Conservation (phyloP, 2,329 filamentous ascomycete species). For the Tolypocladium guangdongense region DNA sequence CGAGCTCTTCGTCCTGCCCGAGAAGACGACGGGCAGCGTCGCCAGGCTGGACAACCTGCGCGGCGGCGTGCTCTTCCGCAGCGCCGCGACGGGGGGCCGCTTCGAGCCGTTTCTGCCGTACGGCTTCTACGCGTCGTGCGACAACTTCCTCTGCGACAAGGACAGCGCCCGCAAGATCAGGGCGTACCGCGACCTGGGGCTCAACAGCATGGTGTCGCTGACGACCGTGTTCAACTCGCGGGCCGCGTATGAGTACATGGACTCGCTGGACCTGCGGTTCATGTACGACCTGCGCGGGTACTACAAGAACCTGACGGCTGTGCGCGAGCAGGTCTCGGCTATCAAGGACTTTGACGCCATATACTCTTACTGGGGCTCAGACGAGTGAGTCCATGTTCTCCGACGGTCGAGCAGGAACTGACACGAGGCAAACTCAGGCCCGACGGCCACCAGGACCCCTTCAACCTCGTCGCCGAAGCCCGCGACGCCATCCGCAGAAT, state of each 20-base stretch:
- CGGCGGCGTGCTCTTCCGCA: conserved; percentile 30
- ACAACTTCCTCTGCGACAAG: conserved; percentile 30
- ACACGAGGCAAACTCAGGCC: conserved; percentile 21
- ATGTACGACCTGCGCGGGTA: conserved; percentile 34
- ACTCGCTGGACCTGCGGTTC: conserved; percentile 24
- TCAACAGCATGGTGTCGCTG: conserved; percentile 34
- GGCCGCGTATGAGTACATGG: conserved; percentile 27
- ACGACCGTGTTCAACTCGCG: conserved; percentile 26
- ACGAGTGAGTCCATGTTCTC: conserved; percentile 23
- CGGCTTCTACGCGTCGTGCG: conserved; percentile 32
- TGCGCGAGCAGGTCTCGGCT: conserved; percentile 25
- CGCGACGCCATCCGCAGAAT: conserved; percentile 34
- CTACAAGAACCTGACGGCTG: conserved; percentile 32
- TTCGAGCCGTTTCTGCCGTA: conserved; percentile 33
- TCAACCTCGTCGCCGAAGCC: conserved; percentile 31
- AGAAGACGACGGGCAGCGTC: conserved; percentile 30
- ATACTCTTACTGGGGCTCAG: conserved; percentile 34
- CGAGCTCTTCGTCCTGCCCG: conserved; percentile 30
- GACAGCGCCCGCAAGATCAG: conserved; percentile 20
- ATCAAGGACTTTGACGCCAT: conserved; percentile 28
- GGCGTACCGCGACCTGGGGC: conserved; percentile 23
- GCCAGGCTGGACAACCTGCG: conserved; percentile 34
- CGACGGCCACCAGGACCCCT: conserved; percentile 44
- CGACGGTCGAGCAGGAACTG: background rate
- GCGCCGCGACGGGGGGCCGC: conserved; percentile 17